phyloP scores from a whole-genome alignment of 352 stramenopile species.

The Aphanomyces astaci region DNA sequence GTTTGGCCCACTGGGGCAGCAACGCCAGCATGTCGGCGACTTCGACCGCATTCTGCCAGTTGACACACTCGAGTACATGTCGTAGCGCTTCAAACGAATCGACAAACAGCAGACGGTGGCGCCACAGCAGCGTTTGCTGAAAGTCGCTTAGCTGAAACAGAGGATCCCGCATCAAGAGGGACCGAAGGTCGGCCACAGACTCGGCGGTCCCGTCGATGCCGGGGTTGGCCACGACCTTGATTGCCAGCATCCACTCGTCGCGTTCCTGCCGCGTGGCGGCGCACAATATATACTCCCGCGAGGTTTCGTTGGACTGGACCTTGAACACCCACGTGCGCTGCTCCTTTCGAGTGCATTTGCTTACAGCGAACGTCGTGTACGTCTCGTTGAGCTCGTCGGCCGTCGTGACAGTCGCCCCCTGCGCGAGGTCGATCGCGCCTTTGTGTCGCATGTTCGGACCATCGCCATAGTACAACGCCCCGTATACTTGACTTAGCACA shows the following conservation, averaged over 20 bases:
- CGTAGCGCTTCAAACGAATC: conserved; percentile 64
- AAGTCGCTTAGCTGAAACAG: conserved; percentile 74
- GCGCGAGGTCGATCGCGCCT: conserved; percentile 49
- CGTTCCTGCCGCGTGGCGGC: conserved; percentile 80
- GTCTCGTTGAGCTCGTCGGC: conserved; percentile 83
- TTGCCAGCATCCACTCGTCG: conserved; percentile 83
- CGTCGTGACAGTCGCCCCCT: conserved; percentile 52
- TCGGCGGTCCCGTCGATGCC: conserved; percentile 40
- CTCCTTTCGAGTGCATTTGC: conserved; percentile 72
- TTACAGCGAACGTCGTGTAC: conserved; percentile 76
- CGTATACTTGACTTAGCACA: conserved; percentile 66
- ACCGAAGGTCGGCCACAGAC: conserved; percentile 40
- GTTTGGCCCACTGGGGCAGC: conserved; percentile 58
- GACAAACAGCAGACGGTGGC: conserved; percentile 70
- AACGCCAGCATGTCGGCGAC: conserved; percentile 61
- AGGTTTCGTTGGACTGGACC: conserved; percentile 65
- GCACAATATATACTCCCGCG: conserved; percentile 74
- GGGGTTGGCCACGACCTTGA: conserved; percentile 74
- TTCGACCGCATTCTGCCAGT: conserved; percentile 72
- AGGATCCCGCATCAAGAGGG: conserved; percentile 70
- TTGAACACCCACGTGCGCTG: conserved; percentile 84
- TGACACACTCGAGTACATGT: conserved; percentile 68
- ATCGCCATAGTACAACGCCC: conserved; percentile 70
- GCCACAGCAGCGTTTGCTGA: conserved; percentile 79
- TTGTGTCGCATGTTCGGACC: conserved; percentile 64